These are phyloP conservation scores for Primulina huaijiensis DNA, from an alignment of 257 asterid genomes.

Conservation along the genomic window DNA sequence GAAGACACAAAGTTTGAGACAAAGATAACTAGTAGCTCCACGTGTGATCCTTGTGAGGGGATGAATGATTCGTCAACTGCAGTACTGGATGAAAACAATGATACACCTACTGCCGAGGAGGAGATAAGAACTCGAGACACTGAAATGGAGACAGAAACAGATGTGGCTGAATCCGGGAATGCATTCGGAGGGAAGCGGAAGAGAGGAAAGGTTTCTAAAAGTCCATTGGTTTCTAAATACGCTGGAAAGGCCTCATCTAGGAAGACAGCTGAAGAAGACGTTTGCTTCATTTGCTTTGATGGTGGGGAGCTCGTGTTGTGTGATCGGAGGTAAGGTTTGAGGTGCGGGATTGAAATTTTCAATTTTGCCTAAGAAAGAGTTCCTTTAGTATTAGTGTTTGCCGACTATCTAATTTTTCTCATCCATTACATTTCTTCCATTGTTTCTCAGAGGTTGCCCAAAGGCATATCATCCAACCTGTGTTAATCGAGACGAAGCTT, in stretches of 20 bases:
- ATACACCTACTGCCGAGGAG: constrained; percentile 55
- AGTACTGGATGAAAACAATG: constrained; percentile 55
- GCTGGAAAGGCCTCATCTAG: constrained; percentile 42
- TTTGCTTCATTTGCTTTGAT: constrained; percentile 96
- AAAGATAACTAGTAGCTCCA: constrained; percentile 47
- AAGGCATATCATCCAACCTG: constrained; percentile 96
- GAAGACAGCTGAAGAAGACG: constrained; percentile 75
- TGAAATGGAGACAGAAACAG: constrained; percentile 74
- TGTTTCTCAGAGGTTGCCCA: constrained; percentile 79
- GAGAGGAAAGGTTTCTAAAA: constrained; percentile 58
- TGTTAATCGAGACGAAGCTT: constrained; percentile 87
- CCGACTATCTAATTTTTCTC: constrained; percentile 9
- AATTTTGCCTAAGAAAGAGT: background rate
- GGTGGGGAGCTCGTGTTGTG: constrained; percentile 92
- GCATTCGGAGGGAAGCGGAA: constrained; percentile 65
- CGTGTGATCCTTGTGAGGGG: constrained; percentile 45
- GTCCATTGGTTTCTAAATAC: constrained; percentile 40
- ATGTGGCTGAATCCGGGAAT: constrained; percentile 55
- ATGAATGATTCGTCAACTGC: constrained; percentile 44
- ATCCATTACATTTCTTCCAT: constrained; percentile 22
- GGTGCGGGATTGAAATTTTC: constrained; percentile 8
- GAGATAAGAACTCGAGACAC: constrained; percentile 31
- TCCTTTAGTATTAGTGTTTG: constrained; percentile 8
- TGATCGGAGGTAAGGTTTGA: constrained; percentile 70
- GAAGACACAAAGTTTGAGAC: constrained; percentile 43